Evolutionary conservation across 768 basidiomycete species (phyloP), one percentile per base, ranked within the genome.

Genomic region (Suillus placidus): DNA sequence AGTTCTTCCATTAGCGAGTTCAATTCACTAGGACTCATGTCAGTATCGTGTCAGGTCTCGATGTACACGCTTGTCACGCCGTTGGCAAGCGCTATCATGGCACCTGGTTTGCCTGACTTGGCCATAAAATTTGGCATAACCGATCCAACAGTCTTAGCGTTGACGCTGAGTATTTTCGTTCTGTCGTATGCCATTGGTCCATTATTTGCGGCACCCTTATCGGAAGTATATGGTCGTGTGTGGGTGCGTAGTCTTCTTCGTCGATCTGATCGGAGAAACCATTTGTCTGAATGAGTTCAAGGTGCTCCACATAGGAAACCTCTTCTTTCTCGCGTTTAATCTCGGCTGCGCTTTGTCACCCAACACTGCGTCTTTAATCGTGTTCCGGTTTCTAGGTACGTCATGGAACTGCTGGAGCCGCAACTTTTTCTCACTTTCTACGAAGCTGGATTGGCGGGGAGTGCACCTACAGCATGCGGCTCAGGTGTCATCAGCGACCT

Each of bases 231-330:
- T 4, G 51, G 51, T 51, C 26, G 16, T 51, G 51, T 51, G 26
- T 51, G 51, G 51, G 51, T 51, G 26, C 51, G 26, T 51, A 26
- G 14, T 51, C 26, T 26, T 30, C 51, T 51, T 51, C 14, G 3
- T 16, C 8, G 7, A 51, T 51, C 51, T 30, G 14, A 51, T 51
- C 23, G 23, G n/a, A 23, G 23, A 7, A 6, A 14, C 47, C 26
- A 51, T 26, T 51, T 26, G 4, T 7, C 26, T 51, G 26, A 51
- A 51, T 30, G 26, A 51, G 49, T 51, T 26, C 26, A 26, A 51
- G 51, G 51, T 51, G 51, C 26, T 51, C 51, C 51, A 51, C 26
- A 26, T 51, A 51, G 51, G 51, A 51, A 51, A 51, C 16, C 16
- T 51, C 14, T 30, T 51, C 14, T 51, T 51, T 30, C 51, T 51